Percentiles rank a stretch among this genome's conserved stretches.
These are phyloP conservation scores for Spatholobus suberectus DNA, from an alignment of 306 rosid genomes.

Conservation along the genomic window DNA sequence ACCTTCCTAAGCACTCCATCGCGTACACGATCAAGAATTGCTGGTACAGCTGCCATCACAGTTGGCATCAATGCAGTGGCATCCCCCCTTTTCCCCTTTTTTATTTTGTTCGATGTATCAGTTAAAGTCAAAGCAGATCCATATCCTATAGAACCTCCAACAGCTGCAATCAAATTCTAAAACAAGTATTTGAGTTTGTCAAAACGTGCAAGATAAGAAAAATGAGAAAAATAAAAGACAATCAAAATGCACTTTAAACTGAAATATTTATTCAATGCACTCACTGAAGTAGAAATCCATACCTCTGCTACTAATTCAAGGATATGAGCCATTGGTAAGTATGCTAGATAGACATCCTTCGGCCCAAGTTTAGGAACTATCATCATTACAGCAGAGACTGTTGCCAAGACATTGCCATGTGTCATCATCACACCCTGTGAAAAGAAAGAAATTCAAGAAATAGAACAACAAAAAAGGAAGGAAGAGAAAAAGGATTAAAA, in stretches of 20 bases:
- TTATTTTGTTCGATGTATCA: constrained; percentile 95
- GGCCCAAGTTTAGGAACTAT: constrained; percentile 82
- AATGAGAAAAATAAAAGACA: not conserved
- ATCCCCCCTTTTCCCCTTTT: constrained; percentile 89
- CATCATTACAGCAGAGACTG: constrained; percentile 83
- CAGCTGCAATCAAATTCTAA: constrained; percentile 80
- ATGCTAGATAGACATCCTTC: constrained; percentile 87
- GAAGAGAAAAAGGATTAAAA: not conserved
- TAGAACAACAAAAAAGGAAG: not conserved
- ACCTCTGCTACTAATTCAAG: constrained; percentile 99
- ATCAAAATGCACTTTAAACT: constrained; percentile 17
- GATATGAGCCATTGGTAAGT: constrained; percentile 96
- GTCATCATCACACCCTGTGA: constrained; percentile 99
- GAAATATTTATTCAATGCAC: constrained; percentile 36
- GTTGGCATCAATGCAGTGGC: constrained; percentile 81
- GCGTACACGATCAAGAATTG: constrained; percentile 96
- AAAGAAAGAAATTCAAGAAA: constrained; percentile 30
- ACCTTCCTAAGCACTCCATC: constrained; percentile 96
- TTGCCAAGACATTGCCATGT: constrained; percentile 88
- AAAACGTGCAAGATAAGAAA: constrained; percentile 34
- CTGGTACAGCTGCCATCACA: constrained; percentile 93
- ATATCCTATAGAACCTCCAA: constrained; percentile 93
- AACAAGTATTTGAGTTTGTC: constrained; percentile 45
- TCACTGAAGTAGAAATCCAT: constrained; percentile 36
- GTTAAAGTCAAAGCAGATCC: constrained; percentile 94